Conservation (phyloP, 108 stramenopile species). For the Poteriospumella lacustris region DNA sequence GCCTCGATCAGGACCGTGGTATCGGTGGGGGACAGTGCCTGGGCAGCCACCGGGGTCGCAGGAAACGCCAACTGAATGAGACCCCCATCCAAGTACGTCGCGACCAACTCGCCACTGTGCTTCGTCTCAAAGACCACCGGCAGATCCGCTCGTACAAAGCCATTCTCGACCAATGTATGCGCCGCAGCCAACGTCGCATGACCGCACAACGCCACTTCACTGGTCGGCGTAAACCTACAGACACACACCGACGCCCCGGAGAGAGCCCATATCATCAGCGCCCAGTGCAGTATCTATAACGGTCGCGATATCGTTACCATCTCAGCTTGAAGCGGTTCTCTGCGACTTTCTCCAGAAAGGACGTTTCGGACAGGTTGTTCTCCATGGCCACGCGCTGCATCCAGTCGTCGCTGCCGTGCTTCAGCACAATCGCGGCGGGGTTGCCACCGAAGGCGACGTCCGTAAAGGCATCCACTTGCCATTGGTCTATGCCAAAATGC, state of each 20-base stretch:
- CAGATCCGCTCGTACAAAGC: not conserved
- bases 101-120: conserved; percentile 42
- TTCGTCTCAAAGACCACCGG: conserved; percentile 38
- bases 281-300: not conserved
- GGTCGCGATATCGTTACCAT: not conserved
- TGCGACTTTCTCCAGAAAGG: conserved; percentile 58
- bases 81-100: not conserved
- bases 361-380: conserved; percentile 88
- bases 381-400: conserved; percentile 80
- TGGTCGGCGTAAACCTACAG: conserved; percentile 52
- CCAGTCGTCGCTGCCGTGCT: conserved; percentile 61
- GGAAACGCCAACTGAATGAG: conserved; percentile 50
- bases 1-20: not conserved
- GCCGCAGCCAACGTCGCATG: conserved; percentile 66
- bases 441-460: conserved; percentile 72
- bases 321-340: not conserved
- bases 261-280: not conserved
- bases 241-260: not conserved
- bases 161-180: conserved; percentile 46
- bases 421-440: conserved; percentile 85
- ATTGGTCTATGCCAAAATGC: not conserved
- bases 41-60: not conserved
- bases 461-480: conserved; percentile 73
- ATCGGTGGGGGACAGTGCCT: not conserved
- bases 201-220: conserved; percentile 84